Conservation (phyloP, 768 basidiomycete genomes). For the Agrocybe chaxingu region DNA sequence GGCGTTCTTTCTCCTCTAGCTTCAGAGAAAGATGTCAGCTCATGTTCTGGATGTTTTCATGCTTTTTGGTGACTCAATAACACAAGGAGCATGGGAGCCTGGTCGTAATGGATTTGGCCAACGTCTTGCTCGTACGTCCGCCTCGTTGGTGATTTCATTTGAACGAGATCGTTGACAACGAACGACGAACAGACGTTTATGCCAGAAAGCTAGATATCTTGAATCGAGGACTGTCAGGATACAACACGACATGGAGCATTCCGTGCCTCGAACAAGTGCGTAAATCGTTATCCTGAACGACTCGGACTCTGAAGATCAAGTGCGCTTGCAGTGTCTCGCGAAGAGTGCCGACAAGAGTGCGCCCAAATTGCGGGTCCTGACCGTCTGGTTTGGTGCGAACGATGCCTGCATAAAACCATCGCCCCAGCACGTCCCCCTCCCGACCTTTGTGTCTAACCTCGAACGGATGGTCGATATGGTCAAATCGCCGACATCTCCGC, state of each 20-base stretch:
- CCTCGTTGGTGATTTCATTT: background rate
- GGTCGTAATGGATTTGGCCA: slow-evolving; percentile 60
- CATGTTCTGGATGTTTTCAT: slow-evolving; percentile 62
- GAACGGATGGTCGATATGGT: slow-evolving; percentile 59
- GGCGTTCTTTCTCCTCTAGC: background rate
- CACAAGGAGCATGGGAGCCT: slow-evolving; percentile 60
- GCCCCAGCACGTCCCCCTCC: slow-evolving; percentile 74
- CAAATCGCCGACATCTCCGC: slow-evolving; percentile 55
- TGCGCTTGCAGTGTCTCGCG: slow-evolving; percentile 49
- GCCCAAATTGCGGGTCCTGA: slow-evolving; percentile 68
- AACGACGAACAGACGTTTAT: slow-evolving; percentile 56
- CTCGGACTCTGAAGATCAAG: background rate
- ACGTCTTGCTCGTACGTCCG: slow-evolving; percentile 56
- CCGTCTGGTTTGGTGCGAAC: slow-evolving; percentile 90
- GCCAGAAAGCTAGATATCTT: slow-evolving; percentile 79
- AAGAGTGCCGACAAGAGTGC: slow-evolving; percentile 42
- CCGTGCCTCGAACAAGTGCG: slow-evolving; percentile 73
- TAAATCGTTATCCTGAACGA: background rate
- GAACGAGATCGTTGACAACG: background rate
- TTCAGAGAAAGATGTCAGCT: slow-evolving; percentile 44
- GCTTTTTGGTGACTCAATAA: slow-evolving; percentile 82
- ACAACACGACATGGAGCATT: slow-evolving; percentile 84
- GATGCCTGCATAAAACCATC: slow-evolving; percentile 69
- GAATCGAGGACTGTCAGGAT: slow-evolving; percentile 82
- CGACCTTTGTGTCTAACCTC: slow-evolving; percentile 63